Conservation (phyloP, 192 early-diverging fungal species). For the Backusella parvicylindrica region DNA sequence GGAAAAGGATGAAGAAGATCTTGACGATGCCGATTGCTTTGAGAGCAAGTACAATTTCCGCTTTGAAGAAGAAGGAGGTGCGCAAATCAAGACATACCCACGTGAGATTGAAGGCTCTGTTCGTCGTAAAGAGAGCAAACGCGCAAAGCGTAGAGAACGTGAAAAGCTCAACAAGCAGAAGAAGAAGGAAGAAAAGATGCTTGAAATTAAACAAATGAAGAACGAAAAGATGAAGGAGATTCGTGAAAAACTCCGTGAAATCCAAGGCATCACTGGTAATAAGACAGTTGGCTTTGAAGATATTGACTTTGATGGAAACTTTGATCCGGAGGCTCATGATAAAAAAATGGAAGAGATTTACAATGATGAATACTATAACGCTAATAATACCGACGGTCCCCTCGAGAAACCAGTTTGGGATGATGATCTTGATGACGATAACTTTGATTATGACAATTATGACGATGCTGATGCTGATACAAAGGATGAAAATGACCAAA, state of each 20-base stretch:
- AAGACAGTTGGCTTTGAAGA: slow-evolving; percentile 67
- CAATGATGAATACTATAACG: slow-evolving; percentile 65
- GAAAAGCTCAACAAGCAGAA: slow-evolving; percentile 71
- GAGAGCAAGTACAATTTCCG: slow-evolving; percentile 93
- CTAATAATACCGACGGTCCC: slow-evolving; percentile 47
- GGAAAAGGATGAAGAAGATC: slow-evolving; percentile 69
- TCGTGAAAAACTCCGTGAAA: slow-evolving; percentile 73
- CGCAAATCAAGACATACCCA: slow-evolving; percentile 71
- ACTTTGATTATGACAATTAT: slow-evolving; percentile 79
- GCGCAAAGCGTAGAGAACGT: slow-evolving; percentile 71
- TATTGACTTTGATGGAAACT: slow-evolving; percentile 87
- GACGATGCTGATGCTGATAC: slow-evolving; percentile 21
- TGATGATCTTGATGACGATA: slow-evolving; percentile 72
- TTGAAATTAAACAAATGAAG: slow-evolving; percentile 90
- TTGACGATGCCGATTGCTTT: slow-evolving; percentile 81
- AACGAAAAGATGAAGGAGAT: slow-evolving; percentile 91
- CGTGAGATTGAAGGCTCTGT: slow-evolving; percentile 81
- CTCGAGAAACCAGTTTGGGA: slow-evolving; percentile 81
- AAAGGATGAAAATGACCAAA: slow-evolving; percentile 33
- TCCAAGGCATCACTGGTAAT: slow-evolving; percentile 83
- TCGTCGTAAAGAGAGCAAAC: slow-evolving; percentile 77
- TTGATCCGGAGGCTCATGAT: slow-evolving; percentile 86
- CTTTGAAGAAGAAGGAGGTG: slow-evolving; percentile 80
- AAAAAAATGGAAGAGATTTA: slow-evolving; percentile 81
- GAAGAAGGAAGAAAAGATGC: slow-evolving; percentile 63